Base-by-base conservation (phyloP, 768 basidiomycete genomes). In the Rickenella mellea region DNA sequence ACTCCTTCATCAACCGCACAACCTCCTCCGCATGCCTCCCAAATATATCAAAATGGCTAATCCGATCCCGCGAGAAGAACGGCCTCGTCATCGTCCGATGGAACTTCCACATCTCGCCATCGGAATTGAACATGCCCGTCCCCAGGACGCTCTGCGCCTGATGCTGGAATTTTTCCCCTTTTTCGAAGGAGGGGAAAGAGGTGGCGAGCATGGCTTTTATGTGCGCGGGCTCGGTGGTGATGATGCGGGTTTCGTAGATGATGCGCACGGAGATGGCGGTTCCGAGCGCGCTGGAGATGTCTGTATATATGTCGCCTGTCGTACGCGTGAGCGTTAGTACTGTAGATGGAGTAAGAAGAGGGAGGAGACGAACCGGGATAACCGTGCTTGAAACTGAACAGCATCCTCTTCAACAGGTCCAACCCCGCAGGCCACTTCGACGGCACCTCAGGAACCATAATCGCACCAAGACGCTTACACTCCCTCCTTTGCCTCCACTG, bases 121-220 rank as follows among this genome's bases (percentile, higher is more conserved):
- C 45, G 19, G 45, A 45, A 37, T 47, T 47, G 43, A 47, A 47
- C 21, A 47, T 42, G 21, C 45, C 45, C 21, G 30, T 44, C 15
- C 45, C 45, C 24, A 47, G 30, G 5, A 47, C 42, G 19, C 32
- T 22, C 6, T 33, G n/a, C 11, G 33, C 25, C 10, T 15, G 12
- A 6, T 33, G 22, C 19, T 39, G 44, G 12, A 48, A 41, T 8
- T 37, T n/a, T 9, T 45, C 32, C 17, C 47, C 47, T 47, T 71
- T 73, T 12, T 53, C 63, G 48, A 59, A 72, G 3, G 56, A 62
- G 20, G 52, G 46, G 40, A 73, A 72, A n/a, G 69, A 59, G 12
- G 70, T 68, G 0, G 70, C 64, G 0, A 74, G 56, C 15, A 25
- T 7, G 5, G 60, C 65, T 52, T 69, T 70, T 26, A 68, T 48